These are phyloP conservation scores for Trebouxia sp. DNA, from an alignment of 139 green algal species.

Conservation along the genomic window DNA sequence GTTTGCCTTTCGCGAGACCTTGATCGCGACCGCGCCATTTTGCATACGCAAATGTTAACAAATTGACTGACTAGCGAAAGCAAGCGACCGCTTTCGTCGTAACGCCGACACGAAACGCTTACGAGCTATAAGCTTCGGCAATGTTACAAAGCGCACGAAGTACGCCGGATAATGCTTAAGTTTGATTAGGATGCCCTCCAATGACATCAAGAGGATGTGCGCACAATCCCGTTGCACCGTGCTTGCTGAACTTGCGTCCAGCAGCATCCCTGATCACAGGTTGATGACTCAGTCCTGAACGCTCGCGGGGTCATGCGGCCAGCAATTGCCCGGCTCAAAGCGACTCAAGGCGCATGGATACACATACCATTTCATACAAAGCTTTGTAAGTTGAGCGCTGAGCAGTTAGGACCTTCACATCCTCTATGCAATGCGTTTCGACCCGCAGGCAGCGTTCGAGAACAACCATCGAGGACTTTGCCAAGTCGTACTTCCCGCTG, in stretches of 20 bases:
- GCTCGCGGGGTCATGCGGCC: no score
- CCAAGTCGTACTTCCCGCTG: constrained; percentile 69
- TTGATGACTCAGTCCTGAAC: no score
- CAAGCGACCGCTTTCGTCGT: neutral
- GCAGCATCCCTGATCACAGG: no score
- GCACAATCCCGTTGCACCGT: no score
- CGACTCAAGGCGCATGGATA: no score
- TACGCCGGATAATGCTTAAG: neutral
- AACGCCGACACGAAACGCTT: neutral
- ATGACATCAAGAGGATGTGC: no score
- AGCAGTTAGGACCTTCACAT: no score
- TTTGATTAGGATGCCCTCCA: no score
- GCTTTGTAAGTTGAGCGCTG: constrained; percentile 9
- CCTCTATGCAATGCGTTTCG: no score
- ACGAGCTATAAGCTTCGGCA: neutral
- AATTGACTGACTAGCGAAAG: neutral
- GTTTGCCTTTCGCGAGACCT: neutral
- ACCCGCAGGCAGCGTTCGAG: constrained; percentile 58
- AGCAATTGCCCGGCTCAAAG: no score
- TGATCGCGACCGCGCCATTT: neutral
- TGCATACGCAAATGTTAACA: no score
- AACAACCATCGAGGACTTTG: constrained; percentile 77
- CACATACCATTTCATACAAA: constrained; percentile 30
- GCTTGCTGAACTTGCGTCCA: no score
- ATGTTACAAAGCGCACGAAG: neutral